phyloP scores from a whole-genome alignment of 495 filamentous ascomycete species.

The Podospora fimiseda region DNA sequence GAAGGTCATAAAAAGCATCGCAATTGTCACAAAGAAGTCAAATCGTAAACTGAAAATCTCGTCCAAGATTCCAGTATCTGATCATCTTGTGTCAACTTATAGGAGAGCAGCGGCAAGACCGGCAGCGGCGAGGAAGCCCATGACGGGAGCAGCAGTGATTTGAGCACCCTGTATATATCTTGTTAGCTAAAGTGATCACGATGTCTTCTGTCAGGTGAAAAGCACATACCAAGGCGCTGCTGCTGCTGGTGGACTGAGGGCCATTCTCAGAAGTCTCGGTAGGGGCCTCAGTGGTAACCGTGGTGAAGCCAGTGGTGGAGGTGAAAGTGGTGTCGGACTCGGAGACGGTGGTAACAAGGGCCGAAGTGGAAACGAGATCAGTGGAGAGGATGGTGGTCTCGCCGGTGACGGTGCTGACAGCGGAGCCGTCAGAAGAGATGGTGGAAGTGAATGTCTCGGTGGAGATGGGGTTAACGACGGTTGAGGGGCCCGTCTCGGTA shows the following conservation, averaged over 20 bases:
- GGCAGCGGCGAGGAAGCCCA: background rate
- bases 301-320: background rate
- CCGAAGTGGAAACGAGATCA: background rate
- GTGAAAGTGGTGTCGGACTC: background rate
- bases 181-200: background rate
- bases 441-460: background rate
- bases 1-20: background rate
- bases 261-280: background rate
- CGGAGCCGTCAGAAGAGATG: background rate
- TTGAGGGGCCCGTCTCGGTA: background rate
- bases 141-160: background rate
- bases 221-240: background rate
- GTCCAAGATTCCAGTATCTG: background rate
- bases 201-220: background rate
- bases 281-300: background rate
- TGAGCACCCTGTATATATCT: background rate
- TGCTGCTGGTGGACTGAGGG: background rate
- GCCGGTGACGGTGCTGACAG: background rate
- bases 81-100: background rate
- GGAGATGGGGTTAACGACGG: background rate
- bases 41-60: background rate
- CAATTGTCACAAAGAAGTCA: background rate
- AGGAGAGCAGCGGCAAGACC: background rate
- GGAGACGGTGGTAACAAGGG: background rate
- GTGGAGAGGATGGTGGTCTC: background rate